A percentile compares a stretch with the other conserved stretches of the same genome.
phyloP scores from a whole-genome alignment of 31 red algal genomes.

The Asparagopsis taxiformis region DNA sequence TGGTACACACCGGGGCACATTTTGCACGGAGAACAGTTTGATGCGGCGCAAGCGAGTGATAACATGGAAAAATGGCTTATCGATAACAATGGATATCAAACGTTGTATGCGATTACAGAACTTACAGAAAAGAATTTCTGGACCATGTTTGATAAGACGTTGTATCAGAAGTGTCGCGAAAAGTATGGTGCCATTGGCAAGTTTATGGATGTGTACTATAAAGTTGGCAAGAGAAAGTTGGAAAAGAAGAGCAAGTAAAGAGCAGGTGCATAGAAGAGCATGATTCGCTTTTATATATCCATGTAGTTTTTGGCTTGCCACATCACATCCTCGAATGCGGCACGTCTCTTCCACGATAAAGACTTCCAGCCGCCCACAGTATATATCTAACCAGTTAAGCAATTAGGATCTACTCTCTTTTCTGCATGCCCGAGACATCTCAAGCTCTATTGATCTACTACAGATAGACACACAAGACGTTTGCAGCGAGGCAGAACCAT shows the following conservation, averaged over 20 bases:
- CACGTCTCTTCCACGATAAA: background rate
- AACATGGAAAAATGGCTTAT: conserved; percentile 67
- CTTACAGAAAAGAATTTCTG: conserved; percentile 54
- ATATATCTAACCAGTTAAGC: background rate
- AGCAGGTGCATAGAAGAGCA: background rate
- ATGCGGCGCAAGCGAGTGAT: conserved; percentile 50
- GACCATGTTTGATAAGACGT: conserved; percentile 71
- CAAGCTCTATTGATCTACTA: background rate
- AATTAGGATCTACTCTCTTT: background rate
- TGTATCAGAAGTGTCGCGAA: conserved; percentile 55
- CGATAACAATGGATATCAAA: conserved; percentile 65
- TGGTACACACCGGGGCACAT: conserved; percentile 70
- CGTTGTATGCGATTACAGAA: conserved; percentile 58
- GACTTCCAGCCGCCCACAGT: background rate
- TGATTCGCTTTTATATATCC: conserved; percentile 1
- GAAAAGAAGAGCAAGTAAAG: background rate
- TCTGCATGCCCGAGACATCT: background rate
- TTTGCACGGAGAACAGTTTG: conserved; percentile 45
- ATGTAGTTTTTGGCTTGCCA: background rate
- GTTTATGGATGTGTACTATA: conserved; percentile 81
- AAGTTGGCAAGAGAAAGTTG: conserved; percentile 50
- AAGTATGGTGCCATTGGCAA: conserved; percentile 55
- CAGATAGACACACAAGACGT: background rate
- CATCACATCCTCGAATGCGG: background rate
- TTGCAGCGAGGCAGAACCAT: background rate